These are phyloP conservation scores for Tranzscheliella williamsii DNA, from an alignment of 1,284 basidiomycete genomes.

Conservation along the genomic window DNA sequence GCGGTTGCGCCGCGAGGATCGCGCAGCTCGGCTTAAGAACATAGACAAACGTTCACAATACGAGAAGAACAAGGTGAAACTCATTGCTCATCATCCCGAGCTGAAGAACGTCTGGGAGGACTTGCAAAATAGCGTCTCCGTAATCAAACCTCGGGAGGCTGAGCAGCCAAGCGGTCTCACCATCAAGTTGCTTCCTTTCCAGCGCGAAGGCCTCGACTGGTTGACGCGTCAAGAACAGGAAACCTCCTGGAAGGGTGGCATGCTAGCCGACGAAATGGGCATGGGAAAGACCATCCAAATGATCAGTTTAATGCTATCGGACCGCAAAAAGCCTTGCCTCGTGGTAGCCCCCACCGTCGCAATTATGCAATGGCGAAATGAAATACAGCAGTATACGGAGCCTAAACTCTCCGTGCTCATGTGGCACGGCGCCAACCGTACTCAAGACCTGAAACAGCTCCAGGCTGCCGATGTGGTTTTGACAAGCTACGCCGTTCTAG, in stretches of 20 bases:
- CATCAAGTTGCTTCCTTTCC: slow-evolving; percentile 69
- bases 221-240: slow-evolving; percentile 91
- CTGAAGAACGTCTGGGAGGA: slow-evolving; percentile 86
- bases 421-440: slow-evolving; percentile 80
- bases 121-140: slow-evolving; percentile 64
- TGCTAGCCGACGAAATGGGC: slow-evolving; percentile 86
- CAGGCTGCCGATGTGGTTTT: slow-evolving; percentile 80
- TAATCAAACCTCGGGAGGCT: slow-evolving; percentile 68
- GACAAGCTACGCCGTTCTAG: slow-evolving; percentile 72
- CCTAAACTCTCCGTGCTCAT: slow-evolving; percentile 70
- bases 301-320: slow-evolving; percentile 82
- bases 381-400: slow-evolving; percentile 70
- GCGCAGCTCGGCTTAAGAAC: slow-evolving; percentile 30
- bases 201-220: slow-evolving; percentile 92
- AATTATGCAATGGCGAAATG: slow-evolving; percentile 97
- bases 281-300: slow-evolving; percentile 99
- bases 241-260: slow-evolving; percentile 85
- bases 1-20: slow-evolving; percentile 32
- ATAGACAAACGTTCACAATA: slow-evolving; percentile 22
- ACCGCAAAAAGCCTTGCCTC: slow-evolving; percentile 78
- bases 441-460: slow-evolving; percentile 70
- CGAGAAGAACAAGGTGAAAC: slow-evolving; percentile 18
- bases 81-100: slow-evolving; percentile 66
- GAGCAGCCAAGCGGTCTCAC: slow-evolving; percentile 74
- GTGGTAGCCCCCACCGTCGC: slow-evolving; percentile 91